Conservation (phyloP, 495 filamentous ascomycete genomes). For the Neurospora africana region DNA sequence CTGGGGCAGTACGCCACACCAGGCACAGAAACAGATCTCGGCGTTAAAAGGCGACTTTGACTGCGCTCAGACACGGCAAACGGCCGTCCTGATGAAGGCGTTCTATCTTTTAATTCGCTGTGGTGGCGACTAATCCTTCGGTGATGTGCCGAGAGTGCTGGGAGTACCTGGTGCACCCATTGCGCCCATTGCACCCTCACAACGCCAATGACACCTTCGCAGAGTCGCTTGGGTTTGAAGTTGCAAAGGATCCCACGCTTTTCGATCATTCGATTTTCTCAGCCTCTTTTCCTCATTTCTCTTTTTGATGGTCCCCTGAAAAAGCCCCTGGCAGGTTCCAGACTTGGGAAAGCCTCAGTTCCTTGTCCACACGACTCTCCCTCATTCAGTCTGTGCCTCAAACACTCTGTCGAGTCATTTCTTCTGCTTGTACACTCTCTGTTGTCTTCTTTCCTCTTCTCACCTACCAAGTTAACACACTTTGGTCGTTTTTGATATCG, state of each 20-base stretch:
- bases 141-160: neutral
- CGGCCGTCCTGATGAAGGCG: neutral
- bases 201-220: neutral
- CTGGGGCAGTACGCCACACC: neutral
- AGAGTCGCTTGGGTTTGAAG: neutral
- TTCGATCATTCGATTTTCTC: slow-evolving; percentile 5
- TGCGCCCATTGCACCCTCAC: neutral
- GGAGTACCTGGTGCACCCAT: neutral
- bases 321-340: slow-evolving; percentile 15
- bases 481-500: neutral
- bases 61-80: neutral
- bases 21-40: neutral
- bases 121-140: neutral
- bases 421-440: slow-evolving; percentile 6
- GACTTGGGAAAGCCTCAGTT: neutral
- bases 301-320: neutral
- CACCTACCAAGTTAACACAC: neutral
- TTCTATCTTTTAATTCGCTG: neutral
- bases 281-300: neutral
- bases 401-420: slow-evolving; percentile 11
- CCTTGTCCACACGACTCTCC: neutral
- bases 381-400: neutral
- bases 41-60: neutral
- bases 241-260: slow-evolving; percentile 2
- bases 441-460: slow-evolving; percentile 4